Base-by-base conservation (phyloP, 108 stramenopile species). In the Nitzschia putrida region DNA sequence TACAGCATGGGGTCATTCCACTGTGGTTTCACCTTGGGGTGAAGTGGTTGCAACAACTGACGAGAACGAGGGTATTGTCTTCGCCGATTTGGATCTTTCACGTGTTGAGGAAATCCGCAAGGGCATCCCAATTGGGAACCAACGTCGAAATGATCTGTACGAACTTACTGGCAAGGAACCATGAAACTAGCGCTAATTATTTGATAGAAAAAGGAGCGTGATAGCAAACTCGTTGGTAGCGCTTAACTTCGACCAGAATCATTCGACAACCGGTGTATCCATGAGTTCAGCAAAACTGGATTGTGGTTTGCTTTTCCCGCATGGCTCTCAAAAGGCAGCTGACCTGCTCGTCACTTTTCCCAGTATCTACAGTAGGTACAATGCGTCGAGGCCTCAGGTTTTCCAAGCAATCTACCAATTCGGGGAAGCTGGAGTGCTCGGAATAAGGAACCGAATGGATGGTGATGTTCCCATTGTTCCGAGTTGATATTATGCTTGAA, bases 1-100 rank as follows among this genome's bases (percentile, higher is more conserved):
- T 76, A 93, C 98, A 24, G 99, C 99, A 5, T 99, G 97, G 97
- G 99, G 99, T 9, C 98, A 99, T 83, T 97, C 95, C 45, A 92
- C 96, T 3, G 87, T 90, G 0, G 91, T 99, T 0, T 83, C 86
- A 24, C 99, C 98, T 0, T 99, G 99, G 99, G 99, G 98, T 0
- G 90, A 91, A 39, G 84, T 99, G 7, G 42, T 98, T 0, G 96
- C 92, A 3, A 97, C 95, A 8, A 88, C 93, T 23, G 95, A 94
- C 58, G 96, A 98, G 71, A 77, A 77, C 9, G 84, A 82, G 11
- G 86, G 69, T 2, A 49, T 98, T 39, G 94, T 99, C 12, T 43
- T 91, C n/a, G 96, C 91, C 20, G 98, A 98, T 76, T 66, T 99
- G 38, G 97, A 99, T 64, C 64, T 99, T 61, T 68, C 55, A 0